These are phyloP conservation scores for Coemansia sp. DNA, from an alignment of 192 early-diverging fungal genomes.

Conservation along the genomic window DNA sequence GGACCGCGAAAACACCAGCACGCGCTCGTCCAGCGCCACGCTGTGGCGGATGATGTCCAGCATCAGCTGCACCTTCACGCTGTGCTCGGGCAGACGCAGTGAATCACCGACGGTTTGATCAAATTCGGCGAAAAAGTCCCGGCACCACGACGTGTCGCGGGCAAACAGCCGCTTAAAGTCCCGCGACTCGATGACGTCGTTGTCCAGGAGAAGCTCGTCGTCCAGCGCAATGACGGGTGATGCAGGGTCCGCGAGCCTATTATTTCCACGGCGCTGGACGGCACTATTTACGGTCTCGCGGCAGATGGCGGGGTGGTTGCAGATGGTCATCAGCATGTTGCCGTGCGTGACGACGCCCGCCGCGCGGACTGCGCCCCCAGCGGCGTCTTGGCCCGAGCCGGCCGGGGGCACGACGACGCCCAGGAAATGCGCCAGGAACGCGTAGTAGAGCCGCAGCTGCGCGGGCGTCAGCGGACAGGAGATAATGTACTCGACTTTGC, in stretches of 20 bases:
- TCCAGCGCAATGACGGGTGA: background rate
- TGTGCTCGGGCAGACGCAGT: slow-evolving; percentile 20
- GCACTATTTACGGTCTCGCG: background rate
- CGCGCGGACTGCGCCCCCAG: slow-evolving; percentile 11
- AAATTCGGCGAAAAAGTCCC: no score
- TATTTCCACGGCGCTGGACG: background rate
- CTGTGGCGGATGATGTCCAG: slow-evolving; percentile 56
- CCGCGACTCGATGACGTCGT: no score
- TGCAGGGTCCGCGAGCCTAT: background rate
- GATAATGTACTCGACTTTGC: slow-evolving; percentile 70
- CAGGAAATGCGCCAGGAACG: slow-evolving; percentile 13
- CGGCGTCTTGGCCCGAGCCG: background rate
- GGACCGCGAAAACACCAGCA: slow-evolving; percentile 69
- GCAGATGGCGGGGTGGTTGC: slow-evolving; percentile 64
- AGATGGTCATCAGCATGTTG: slow-evolving; percentile 44
- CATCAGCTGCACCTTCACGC: slow-evolving; percentile 55
- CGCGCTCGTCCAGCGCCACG: slow-evolving; percentile 55
- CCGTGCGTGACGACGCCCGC: slow-evolving; percentile 29
- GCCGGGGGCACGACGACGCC: background rate
- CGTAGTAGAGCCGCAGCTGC: slow-evolving; percentile 59
- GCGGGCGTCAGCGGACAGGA: slow-evolving; percentile 55
- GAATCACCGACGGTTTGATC: no score
- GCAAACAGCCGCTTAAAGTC: no score
- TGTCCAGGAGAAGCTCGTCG: background rate
- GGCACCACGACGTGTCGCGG: background rate